A percentile compares a stretch with the other conserved stretches of the same genome.
Conservation (phyloP, 768 basidiomycete genomes). For the Lentinus tigrinus region DNA sequence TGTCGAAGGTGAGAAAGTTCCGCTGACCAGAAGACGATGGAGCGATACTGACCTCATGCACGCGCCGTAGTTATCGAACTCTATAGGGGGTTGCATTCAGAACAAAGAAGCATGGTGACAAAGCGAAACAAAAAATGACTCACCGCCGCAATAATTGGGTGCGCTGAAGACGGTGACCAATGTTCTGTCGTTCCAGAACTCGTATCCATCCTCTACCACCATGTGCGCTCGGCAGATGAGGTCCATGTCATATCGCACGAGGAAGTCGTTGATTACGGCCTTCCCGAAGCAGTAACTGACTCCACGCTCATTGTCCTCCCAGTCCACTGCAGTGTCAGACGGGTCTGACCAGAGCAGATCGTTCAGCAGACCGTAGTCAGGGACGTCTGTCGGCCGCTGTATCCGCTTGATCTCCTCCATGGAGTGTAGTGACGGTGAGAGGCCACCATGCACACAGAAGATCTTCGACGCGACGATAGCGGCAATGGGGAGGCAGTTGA, state of each 20-base stretch:
- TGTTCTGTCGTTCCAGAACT: constrained; percentile 99
- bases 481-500: constrained; percentile 98
- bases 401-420: constrained; percentile 99
- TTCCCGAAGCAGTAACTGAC: constrained; percentile 99
- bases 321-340: constrained; percentile 94
- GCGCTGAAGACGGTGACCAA: constrained; percentile 98
- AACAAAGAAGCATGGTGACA: constrained; percentile 1
- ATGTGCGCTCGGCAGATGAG: constrained; percentile 99
- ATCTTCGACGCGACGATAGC: constrained; percentile 99
- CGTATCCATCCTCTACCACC: constrained; percentile 99
- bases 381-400: constrained; percentile 96
- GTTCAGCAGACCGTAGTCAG: constrained; percentile 95
- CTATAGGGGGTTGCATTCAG: constrained; percentile 35
- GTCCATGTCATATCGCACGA: constrained; percentile 96
- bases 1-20: not conserved
- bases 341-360: constrained; percentile 99
- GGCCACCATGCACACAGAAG: constrained; percentile 97
- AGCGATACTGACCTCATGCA: constrained; percentile 75
- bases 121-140: constrained; percentile 33
- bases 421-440: constrained; percentile 87
- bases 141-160: constrained; percentile 95
- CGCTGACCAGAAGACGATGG: not conserved
- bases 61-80: constrained; percentile 94
- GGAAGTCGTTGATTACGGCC: constrained; percentile 93
- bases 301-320: constrained; percentile 99